Evolutionary conservation across 345 rosid genomes (phyloP), one percentile per base, ranked within the genome.

Genomic region (Ceriops tagal): DNA sequence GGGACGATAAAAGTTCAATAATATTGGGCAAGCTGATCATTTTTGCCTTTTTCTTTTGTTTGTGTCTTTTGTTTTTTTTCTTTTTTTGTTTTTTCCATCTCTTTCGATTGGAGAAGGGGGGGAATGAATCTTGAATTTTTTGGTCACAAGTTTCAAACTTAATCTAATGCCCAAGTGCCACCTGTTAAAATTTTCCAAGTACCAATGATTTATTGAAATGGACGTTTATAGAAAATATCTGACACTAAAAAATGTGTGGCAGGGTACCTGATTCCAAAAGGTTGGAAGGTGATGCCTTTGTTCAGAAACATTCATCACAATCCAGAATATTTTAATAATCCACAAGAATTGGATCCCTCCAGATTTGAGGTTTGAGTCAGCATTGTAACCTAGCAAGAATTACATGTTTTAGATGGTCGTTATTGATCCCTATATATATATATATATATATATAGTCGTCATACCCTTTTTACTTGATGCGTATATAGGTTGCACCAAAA

Each of bases 241-340:
- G 58, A 78, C 64, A 20, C 49, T 31, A 5, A 61, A 5, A 27
- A 46, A 47, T 46, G 60, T 34, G 24, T 67, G 46, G 65, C 88
- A 89, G 96, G 92, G 32, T 83, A 80, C 75, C 74, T 87, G 59
- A 89, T 89, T 76, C 96, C 96, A 0, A 89, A 86, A 71, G 96
- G 96, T 13, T 89, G 92, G 90, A 89, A 89, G 83, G 96, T 86
- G 64, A 79, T 89, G 89, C 96, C 96, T 68, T 76, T 87, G 65
- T 86, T 89, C 81, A 86, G 96, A 76, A 89, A 83, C 78, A 79
- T 86, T 70, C 96, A 89, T 72, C 92, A 86, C 81, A 80, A 78
- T 80, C 87, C 88, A 58, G 81, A 85, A 51, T 82, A 75, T 73
- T 89, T 84, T 67, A 56, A 63, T n/a, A 84, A 89, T 71, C 92